Conservation (phyloP, 192 early-diverging fungal genomes). For the Umbelopsis vinacea region DNA sequence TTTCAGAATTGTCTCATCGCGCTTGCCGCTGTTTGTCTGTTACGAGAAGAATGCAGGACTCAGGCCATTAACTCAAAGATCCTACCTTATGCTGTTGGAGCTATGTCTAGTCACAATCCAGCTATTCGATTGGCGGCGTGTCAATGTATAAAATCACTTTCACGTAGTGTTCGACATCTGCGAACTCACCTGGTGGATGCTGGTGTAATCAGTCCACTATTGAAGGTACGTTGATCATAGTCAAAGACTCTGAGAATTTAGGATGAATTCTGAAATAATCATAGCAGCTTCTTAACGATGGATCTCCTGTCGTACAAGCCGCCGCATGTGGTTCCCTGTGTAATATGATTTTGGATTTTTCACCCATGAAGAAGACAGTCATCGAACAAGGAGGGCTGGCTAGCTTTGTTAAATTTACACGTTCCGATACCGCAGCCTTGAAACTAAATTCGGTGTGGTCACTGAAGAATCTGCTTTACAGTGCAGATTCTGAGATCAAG, state of each 20-base stretch:
- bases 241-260: not conserved
- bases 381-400: slow-evolving; percentile 76
- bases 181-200: slow-evolving; percentile 82
- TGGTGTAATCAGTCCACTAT: slow-evolving; percentile 69
- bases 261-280: not conserved
- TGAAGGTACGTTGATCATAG: slow-evolving; percentile 49
- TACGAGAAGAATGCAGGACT: slow-evolving; percentile 74
- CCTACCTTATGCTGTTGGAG: slow-evolving; percentile 69
- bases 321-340: slow-evolving; percentile 79
- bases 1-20: slow-evolving; percentile 71
- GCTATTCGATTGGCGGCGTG: slow-evolving; percentile 77
- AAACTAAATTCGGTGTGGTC: slow-evolving; percentile 81
- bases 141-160: slow-evolving; percentile 76
- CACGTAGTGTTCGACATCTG: slow-evolving; percentile 74
- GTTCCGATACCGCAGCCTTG: slow-evolving; percentile 50
- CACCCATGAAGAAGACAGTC: slow-evolving; percentile 75
- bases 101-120: slow-evolving; percentile 59
- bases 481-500: slow-evolving; percentile 71
- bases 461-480: slow-evolving; percentile 78
- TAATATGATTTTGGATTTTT: slow-evolving; percentile 86
- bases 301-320: slow-evolving; percentile 62
- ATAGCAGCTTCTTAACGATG: slow-evolving; percentile 60
- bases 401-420: slow-evolving; percentile 65
- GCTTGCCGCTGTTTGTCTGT: slow-evolving; percentile 70
- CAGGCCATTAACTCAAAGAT: slow-evolving; percentile 79